phyloP scores from a whole-genome alignment of 1,139 yeast genomes.

The Pichia sp. region DNA sequence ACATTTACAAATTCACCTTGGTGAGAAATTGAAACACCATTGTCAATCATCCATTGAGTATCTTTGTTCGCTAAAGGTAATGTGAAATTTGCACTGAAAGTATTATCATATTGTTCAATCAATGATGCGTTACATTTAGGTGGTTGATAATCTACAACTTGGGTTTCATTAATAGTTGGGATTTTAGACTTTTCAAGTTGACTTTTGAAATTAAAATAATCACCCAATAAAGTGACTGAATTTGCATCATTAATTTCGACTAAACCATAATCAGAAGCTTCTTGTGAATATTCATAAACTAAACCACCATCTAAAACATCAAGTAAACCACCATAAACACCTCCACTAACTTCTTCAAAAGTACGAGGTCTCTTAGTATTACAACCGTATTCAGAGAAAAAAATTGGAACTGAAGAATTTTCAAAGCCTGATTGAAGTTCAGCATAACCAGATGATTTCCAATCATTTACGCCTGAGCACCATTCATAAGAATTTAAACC shows the following conservation, averaged over 20 bases:
- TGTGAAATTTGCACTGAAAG: constrained; percentile 39
- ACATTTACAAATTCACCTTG: constrained; percentile 43
- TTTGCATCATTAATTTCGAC: constrained; percentile 42
- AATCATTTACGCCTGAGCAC: constrained; percentile 72
- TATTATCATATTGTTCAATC: constrained; percentile 34
- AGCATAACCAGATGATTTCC: constrained; percentile 65
- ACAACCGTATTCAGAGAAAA: constrained; percentile 85
- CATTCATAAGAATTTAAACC: constrained; percentile 90
- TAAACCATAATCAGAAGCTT: constrained; percentile 58
- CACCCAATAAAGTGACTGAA: constrained; percentile 35
- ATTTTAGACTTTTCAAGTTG: constrained; percentile 38
- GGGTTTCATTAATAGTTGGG: constrained; percentile 33
- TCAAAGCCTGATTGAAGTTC: constrained; percentile 52
- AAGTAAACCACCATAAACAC: constrained; percentile 46
- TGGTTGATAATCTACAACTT: constrained; percentile 35
- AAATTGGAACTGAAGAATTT: constrained; percentile 68
- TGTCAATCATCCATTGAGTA: constrained; percentile 36
- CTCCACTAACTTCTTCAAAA: constrained; percentile 64
- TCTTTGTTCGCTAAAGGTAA: constrained; percentile 42
- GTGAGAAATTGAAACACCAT: constrained; percentile 48
- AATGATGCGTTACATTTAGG: constrained; percentile 50
- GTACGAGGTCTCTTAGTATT: constrained; percentile 57
- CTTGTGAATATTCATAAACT: constrained; percentile 70
- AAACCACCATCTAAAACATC: constrained; percentile 68
- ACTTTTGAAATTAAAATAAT: constrained; percentile 49